Evolutionary conservation across 2,329 filamentous ascomycete species (phyloP).

Genomic region (Fusarium penzigii): DNA sequence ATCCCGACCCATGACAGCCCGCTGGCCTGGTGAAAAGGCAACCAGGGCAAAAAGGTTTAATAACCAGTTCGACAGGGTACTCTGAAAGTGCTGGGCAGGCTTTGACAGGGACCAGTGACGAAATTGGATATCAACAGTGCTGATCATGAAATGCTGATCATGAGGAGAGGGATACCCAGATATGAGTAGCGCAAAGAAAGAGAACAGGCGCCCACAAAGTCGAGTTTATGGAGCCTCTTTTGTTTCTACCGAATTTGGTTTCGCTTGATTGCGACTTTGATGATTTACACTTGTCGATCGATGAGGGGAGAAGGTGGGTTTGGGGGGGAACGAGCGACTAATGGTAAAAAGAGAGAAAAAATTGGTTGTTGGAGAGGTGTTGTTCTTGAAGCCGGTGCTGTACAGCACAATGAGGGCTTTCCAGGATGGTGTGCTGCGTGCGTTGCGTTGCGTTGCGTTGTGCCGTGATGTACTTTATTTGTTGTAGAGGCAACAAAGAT

Average conservation of each 20-base stretch:
- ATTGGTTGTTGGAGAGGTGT: background rate
- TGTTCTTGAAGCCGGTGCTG: background rate
- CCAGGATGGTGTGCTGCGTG: background rate
- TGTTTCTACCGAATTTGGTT: background rate
- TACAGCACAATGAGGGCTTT: background rate
- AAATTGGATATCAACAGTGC: slow-evolving; percentile 19
- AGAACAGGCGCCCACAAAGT: slow-evolving; percentile 16
- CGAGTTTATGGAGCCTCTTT: too few species aligned
- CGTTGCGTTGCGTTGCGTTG: too few species aligned
- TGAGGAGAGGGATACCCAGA: slow-evolving; percentile 20
- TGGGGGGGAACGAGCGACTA: background rate
- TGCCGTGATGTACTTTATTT: background rate
- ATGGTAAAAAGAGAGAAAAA: background rate
- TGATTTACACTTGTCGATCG: too few species aligned
- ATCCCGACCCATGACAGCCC: slow-evolving; percentile 28
- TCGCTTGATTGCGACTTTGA: background rate
- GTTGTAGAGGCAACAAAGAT: background rate
- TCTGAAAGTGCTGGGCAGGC: slow-evolving; percentile 3
- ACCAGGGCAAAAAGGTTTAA: slow-evolving; percentile 12
- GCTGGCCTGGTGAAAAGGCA: slow-evolving; percentile 11
- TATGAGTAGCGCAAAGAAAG: slow-evolving; percentile 24
- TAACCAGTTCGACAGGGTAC: slow-evolving; percentile 21
- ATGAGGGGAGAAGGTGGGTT: too few species aligned
- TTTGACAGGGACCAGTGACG: slow-evolving; percentile 26
- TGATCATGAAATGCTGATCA: slow-evolving; percentile 33